Conservation (phyloP, 2,329 filamentous ascomycete genomes). For the Penicillium fuscoglaucum region DNA sequence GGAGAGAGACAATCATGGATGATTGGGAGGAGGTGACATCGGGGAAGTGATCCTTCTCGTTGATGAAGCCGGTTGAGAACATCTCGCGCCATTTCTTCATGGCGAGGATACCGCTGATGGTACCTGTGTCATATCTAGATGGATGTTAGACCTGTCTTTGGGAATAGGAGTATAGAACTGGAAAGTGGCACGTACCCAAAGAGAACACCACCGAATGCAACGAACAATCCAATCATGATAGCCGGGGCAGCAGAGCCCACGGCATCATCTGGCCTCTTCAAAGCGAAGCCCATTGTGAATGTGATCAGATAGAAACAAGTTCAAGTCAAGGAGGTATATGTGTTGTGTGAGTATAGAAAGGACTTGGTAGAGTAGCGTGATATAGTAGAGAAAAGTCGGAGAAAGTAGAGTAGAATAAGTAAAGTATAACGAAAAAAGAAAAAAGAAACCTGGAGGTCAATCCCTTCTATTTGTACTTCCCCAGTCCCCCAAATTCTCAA, state of each 20-base stretch:
- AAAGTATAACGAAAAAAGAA: background rate
- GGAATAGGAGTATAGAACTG: background rate
- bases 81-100: conserved; percentile 47
- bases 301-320: background rate
- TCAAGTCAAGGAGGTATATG: background rate
- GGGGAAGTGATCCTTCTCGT: conserved; percentile 42
- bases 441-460: background rate
- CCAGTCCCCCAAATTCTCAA: background rate
- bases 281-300: conserved; percentile 42
- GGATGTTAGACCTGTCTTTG: background rate
- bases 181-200: conserved; percentile 49
- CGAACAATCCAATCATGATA: conserved; percentile 58
- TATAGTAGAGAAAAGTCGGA: background rate
- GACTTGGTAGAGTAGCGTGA: background rate
- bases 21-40: conserved; percentile 54
- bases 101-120: conserved; percentile 55
- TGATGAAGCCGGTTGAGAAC: conserved; percentile 38
- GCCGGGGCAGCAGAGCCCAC: conserved; percentile 50
- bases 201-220: conserved; percentile 59
- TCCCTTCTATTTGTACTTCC: conserved; percentile 9
- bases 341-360: background rate
- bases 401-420: background rate
- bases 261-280: conserved; percentile 50
- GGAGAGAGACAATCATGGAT: conserved; percentile 18
- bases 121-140: conserved; percentile 53